Evolutionary conservation across 192 early-diverging fungal species (phyloP).

Genomic region (Podila epigama): DNA sequence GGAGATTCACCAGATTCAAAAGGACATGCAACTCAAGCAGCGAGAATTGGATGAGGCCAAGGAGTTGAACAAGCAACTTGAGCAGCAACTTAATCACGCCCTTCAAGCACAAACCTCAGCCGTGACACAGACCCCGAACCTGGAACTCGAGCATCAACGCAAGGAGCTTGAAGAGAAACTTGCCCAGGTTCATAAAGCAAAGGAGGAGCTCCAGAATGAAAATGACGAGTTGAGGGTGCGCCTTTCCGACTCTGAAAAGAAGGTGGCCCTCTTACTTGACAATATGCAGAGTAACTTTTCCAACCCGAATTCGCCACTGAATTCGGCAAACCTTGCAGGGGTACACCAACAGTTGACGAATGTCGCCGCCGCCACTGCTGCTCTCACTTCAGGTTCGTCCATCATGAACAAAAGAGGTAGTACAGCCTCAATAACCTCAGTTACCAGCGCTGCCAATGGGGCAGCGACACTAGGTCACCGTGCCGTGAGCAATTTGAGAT

Average conservation of each 20-base stretch:
- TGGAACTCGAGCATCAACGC: slow-evolving; percentile 16
- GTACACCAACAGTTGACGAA: slow-evolving; percentile 26
- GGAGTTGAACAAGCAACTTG: slow-evolving; percentile 38
- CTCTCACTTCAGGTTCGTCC: no score
- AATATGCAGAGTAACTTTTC: slow-evolving; percentile 39
- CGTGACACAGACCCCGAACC: neutral
- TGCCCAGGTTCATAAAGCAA: slow-evolving; percentile 21
- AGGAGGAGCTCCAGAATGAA: slow-evolving; percentile 17
- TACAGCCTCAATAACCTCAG: neutral
- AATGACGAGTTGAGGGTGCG: slow-evolving; percentile 33
- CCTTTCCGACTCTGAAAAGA: slow-evolving; percentile 35
- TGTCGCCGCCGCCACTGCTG: neutral
- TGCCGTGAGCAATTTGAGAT: neutral
- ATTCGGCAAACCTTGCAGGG: slow-evolving; percentile 25
- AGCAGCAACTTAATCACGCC: slow-evolving; percentile 26
- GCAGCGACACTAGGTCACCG: neutral
- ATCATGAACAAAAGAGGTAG: neutral
- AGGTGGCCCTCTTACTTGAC: slow-evolving; percentile 26
- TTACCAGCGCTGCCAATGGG: neutral
- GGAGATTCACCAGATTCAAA: slow-evolving; percentile 37
- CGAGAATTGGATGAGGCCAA: slow-evolving; percentile 21
- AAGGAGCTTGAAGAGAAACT: slow-evolving; percentile 30
- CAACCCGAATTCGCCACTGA: slow-evolving; percentile 30
- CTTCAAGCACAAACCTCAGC: slow-evolving; percentile 24
- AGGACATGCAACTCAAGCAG: slow-evolving; percentile 16